Base-by-base conservation (phyloP, 2,329 filamentous ascomycete species). In the Colletotrichum trifolii region DNA sequence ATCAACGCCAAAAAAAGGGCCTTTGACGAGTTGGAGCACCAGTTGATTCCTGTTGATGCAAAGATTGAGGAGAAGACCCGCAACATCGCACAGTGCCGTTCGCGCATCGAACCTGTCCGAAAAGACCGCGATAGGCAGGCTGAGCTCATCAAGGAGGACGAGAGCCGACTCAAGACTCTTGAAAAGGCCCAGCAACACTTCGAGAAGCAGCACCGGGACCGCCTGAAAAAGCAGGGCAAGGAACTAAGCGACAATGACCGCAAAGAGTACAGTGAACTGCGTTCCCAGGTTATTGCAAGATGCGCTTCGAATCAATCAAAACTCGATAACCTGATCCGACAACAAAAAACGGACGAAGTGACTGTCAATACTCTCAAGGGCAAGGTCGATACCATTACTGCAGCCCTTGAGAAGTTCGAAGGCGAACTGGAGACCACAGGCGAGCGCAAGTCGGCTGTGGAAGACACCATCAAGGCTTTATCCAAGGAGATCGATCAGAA, bases 301-400 rank as follows among this genome's bases (percentile, higher is more conserved):
- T 91, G 93, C 35, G 91, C 94, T 8, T 85, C 87, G 8, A 92
- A 97, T 71, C 92, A 96, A 73, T 87, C 90, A 69, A 92, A 93
- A 70, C 85, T 97, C 43, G 92, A 96, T 77, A 93, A 94, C 68
- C 86, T 97, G n/a, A 87, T 89, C 61, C 93, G 94, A 25, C 93
- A 97, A 74, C 85, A 93, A 67, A 97, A 95, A 78, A 96, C 93
- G 0, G 94, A 98, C 72, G 91, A 95, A 67, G 94, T 96, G 65
- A 96, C 94, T 0, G 91, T 95, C 66, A 95, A 92, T 73, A 97
- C 91, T 68, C 83, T 98, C 68, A 94, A 92, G 77, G 92, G 92
- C 73, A 97, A 94, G 75, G 90, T 97, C 38, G 93, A 97, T 69
- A 89, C 85, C 59, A 88, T 90, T 13, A 85, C 96, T 68, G 90